A percentile compares a stretch with the other conserved stretches of the same genome.
These are phyloP conservation scores for Plasmodium inui DNA, from an alignment of 169 alveolate genomes.

Conservation along the genomic window DNA sequence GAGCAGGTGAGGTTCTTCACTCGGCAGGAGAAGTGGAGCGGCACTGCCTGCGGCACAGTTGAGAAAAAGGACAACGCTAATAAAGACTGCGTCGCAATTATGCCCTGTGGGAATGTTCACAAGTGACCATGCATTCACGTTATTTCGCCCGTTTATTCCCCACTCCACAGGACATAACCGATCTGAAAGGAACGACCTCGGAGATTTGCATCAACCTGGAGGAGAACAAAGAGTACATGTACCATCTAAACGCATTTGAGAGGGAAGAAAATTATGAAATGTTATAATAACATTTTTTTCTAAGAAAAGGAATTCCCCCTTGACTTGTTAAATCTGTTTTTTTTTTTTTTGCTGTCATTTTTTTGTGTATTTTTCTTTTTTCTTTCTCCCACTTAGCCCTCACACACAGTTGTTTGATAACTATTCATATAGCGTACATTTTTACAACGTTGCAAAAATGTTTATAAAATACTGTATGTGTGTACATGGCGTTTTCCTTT, in stretches of 20 bases:
- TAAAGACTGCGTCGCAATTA: neutral
- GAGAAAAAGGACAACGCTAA: neutral
- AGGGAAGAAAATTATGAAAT: constrained; percentile 65
- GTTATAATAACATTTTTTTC: constrained; percentile 8
- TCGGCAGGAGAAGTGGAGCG: neutral
- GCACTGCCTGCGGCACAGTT: neutral
- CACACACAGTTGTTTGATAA: constrained; percentile 1
- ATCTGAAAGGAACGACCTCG: constrained; percentile 66
- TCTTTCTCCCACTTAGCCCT: neutral
- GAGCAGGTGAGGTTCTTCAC: constrained; percentile 51
- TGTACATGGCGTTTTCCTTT: neutral
- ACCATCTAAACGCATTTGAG: constrained; percentile 60
- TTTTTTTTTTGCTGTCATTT: neutral
- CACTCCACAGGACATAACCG: constrained; percentile 35
- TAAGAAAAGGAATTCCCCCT: constrained; percentile 14
- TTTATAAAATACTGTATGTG: neutral
- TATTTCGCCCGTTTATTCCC: neutral
- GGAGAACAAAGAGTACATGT: constrained; percentile 57
- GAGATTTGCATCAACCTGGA: constrained; percentile 65
- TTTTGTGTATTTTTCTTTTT: neutral
- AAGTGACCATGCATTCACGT: neutral
- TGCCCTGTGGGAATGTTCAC: neutral
- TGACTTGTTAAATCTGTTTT: neutral
- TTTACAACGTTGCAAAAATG: neutral
- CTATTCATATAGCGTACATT: neutral